These are phyloP conservation scores for Sporothrix euskadiensis DNA, from an alignment of 2,329 filamentous ascomycete genomes.

Conservation along the genomic window DNA sequence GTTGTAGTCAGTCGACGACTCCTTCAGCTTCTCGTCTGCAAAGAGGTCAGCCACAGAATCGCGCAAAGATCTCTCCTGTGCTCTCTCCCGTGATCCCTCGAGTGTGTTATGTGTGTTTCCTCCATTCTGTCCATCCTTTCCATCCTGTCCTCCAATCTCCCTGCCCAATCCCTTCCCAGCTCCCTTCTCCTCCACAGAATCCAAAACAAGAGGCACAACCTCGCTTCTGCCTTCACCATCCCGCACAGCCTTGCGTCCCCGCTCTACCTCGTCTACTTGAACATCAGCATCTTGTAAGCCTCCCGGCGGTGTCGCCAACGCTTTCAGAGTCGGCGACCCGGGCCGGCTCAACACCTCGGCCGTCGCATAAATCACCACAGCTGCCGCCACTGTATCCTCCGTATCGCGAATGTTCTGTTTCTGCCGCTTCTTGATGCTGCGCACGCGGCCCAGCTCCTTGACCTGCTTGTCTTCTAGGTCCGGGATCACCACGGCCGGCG, in stretches of 20 bases:
- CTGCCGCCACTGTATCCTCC: conserved; percentile 56
- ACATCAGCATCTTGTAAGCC: conserved; percentile 22
- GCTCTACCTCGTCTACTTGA: conserved; percentile 13
- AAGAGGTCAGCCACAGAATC: conserved; percentile 57
- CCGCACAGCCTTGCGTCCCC: conserved; percentile 22
- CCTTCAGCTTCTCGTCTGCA: conserved; percentile 52
- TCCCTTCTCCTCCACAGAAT: conserved; percentile 22
- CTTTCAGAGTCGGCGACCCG: conserved; percentile 39
- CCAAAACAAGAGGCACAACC: conserved; percentile 27
- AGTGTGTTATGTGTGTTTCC: conserved; percentile 28
- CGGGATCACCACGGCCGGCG: conserved; percentile 52
- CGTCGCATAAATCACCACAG: conserved; percentile 56
- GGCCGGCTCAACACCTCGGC: conserved; percentile 50
- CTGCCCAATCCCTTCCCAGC: conserved; percentile 23
- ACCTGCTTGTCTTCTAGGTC: conserved; percentile 44
- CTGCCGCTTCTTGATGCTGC: conserved; percentile 49
- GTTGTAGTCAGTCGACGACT: conserved; percentile 34
- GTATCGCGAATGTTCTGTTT: conserved; percentile 49
- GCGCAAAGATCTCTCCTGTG: conserved; percentile 39
- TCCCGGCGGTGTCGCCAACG: conserved; percentile 26
- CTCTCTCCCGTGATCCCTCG: background rate
- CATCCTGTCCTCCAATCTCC: background rate
- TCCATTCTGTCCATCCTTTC: conserved; percentile 31
- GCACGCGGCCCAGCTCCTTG: conserved; percentile 45
- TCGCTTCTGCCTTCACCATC: conserved; percentile 10